phyloP scores from a whole-genome alignment of 148 eudicot genomes.

The Dysphania ambrosioides region DNA sequence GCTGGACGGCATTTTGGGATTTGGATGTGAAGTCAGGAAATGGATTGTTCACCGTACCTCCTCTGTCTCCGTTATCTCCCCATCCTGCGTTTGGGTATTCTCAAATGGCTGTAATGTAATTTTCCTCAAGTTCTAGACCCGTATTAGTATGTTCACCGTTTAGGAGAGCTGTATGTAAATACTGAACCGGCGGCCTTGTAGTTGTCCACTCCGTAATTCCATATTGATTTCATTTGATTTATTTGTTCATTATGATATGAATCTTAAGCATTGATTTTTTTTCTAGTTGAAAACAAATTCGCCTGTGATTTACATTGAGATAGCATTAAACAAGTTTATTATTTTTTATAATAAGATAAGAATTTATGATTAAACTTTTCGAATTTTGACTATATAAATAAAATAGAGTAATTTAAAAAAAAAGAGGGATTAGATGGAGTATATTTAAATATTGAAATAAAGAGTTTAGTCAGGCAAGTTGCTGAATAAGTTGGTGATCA shows the following conservation, averaged over 20 bases:
- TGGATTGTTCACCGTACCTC: constrained; percentile 33
- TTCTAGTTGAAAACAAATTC: too few species aligned
- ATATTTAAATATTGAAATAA: too few species aligned
- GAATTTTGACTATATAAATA: too few species aligned
- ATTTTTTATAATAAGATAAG: too few species aligned
- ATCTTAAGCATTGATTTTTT: too few species aligned
- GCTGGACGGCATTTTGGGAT: constrained; percentile 50
- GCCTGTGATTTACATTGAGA: too few species aligned
- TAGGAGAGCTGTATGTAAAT: constrained; percentile 11
- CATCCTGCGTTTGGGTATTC: constrained; percentile 36
- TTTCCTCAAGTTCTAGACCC: background rate
- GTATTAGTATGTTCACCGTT: background rate
- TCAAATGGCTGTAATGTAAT: constrained; percentile 37
- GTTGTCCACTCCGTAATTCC: background rate
- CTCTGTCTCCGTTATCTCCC: constrained; percentile 54
- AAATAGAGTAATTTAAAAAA: too few species aligned
- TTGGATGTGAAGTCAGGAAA: constrained; percentile 30
- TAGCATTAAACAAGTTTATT: too few species aligned
- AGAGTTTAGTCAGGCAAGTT: constrained; percentile 3
- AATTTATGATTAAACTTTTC: too few species aligned
- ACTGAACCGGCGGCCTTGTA: constrained; percentile 3
- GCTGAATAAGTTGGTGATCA: background rate
- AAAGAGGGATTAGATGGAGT: too few species aligned
- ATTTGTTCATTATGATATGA: too few species aligned
- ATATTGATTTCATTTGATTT: background rate